Conservation (phyloP, 371 early-diverging fungal species). For the Homolaphlyctis polyrhiza region DNA sequence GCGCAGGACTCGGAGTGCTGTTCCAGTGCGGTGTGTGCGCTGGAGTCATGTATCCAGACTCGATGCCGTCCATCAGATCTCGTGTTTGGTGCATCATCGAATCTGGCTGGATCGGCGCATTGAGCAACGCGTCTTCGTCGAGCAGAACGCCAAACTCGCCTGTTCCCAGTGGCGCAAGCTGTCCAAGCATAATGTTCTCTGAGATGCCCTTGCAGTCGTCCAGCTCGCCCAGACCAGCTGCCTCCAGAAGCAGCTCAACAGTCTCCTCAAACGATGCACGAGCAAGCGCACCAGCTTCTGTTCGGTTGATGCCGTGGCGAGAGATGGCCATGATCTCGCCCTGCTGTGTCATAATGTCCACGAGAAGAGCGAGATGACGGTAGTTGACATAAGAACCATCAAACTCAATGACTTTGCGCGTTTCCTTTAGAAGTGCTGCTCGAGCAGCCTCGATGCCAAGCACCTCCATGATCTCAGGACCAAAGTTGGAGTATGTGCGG, state of each 20-base stretch:
- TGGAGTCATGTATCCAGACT: constrained; percentile 22
- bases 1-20: constrained; percentile 22
- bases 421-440: constrained; percentile 87
- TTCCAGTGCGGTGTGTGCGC: constrained; percentile 39
- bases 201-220: constrained; percentile 96
- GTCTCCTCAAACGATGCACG: constrained; percentile 99
- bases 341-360: constrained; percentile 97
- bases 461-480: constrained; percentile 88
- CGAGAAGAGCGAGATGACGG: constrained; percentile 94
- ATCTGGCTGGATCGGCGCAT: constrained; percentile 26
- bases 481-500: constrained; percentile 89
- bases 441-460: constrained; percentile 99
- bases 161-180: constrained; percentile 97
- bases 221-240: constrained; percentile 89
- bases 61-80: constrained; percentile 6
- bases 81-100: constrained; percentile 4
- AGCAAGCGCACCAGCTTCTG: constrained; percentile 95
- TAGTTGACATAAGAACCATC: constrained; percentile 99
- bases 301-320: constrained; percentile 98
- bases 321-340: constrained; percentile 97
- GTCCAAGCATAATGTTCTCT: constrained; percentile 98
- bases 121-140: constrained; percentile 83
- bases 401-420: constrained; percentile 94
- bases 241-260: constrained; percentile 98
- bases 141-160: constrained; percentile 92